phyloP scores from a whole-genome alignment of 2,329 filamentous ascomycete species.

The Ophiostoma pallidulum region DNA sequence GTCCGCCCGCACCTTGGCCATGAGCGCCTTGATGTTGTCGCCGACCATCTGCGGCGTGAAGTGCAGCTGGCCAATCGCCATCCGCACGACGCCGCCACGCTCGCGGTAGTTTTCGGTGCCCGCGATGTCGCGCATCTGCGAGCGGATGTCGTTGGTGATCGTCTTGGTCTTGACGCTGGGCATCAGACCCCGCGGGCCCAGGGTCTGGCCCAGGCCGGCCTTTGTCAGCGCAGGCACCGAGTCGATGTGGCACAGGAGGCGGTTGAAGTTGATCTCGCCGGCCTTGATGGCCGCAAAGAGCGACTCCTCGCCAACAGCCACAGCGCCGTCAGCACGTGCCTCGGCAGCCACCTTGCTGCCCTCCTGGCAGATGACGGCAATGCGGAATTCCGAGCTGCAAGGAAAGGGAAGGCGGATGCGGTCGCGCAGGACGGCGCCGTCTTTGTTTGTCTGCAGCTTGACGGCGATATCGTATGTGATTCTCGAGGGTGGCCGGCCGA shows the following conservation, averaged over 20 bases:
- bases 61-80: constrained; percentile 84
- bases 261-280: constrained; percentile 77
- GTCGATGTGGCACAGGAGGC: constrained; percentile 75
- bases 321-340: constrained; percentile 68
- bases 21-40: constrained; percentile 70
- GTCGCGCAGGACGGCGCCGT: constrained; percentile 78
- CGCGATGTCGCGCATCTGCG: constrained; percentile 70
- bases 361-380: constrained; percentile 86
- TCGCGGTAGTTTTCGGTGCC: constrained; percentile 85
- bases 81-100: constrained; percentile 68
- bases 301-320: constrained; percentile 73
- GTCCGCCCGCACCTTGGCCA: constrained; percentile 70
- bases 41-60: constrained; percentile 82
- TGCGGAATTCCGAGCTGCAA: constrained; percentile 77
- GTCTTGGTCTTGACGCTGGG: constrained; percentile 81
- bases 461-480: constrained; percentile 86
- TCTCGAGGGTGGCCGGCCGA: constrained; percentile 62
- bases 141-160: constrained; percentile 69
- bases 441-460: constrained; percentile 73
- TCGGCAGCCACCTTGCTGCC: constrained; percentile 63
- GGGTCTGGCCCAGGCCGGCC: constrained; percentile 65
- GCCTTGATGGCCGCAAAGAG: constrained; percentile 68
- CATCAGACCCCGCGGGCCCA: constrained; percentile 90
- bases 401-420: constrained; percentile 81
- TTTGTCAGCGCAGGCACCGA: constrained; percentile 72